phyloP scores from a whole-genome alignment of 2,329 filamentous ascomycete species.

The Colletotrichum cordylinicola region DNA sequence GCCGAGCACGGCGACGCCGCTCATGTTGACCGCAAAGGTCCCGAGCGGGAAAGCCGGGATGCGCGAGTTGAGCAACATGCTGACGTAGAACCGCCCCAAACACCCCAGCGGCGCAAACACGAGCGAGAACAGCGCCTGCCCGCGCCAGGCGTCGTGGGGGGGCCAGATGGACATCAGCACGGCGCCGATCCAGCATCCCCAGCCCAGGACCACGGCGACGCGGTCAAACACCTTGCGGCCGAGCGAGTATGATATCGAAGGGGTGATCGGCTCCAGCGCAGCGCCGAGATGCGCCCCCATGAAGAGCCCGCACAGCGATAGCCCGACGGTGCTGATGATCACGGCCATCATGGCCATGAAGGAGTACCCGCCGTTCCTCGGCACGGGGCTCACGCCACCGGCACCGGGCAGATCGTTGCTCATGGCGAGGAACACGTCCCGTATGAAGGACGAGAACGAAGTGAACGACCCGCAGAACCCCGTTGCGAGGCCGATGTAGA shows the following conservation, averaged over 20 bases:
- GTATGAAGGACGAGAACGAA: conserved; percentile 85
- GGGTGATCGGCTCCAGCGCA: conserved; percentile 61
- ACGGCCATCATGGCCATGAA: conserved; percentile 83
- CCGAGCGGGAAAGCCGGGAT: conserved; percentile 78
- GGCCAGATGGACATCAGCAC: conserved; percentile 75
- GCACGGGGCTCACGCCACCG: conserved; percentile 35
- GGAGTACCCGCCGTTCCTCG: conserved; percentile 76
- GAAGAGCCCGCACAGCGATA: conserved; percentile 74
- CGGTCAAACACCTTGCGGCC: conserved; percentile 70
- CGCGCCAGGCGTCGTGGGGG: conserved; percentile 77
- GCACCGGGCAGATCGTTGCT: conserved; percentile 69
- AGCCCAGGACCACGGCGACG: conserved; percentile 67
- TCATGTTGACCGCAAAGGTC: conserved; percentile 82
- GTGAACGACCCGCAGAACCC: conserved; percentile 92
- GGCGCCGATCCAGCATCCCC: conserved; percentile 79
- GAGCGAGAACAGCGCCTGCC: conserved; percentile 75
- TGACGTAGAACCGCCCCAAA: conserved; percentile 75
- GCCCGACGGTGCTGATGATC: conserved; percentile 71
- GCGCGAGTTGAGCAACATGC: conserved; percentile 72
- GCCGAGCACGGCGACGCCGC: conserved; percentile 76
- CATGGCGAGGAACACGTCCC: conserved; percentile 79
- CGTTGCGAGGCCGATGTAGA: conserved; percentile 86
- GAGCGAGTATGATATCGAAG: conserved; percentile 63
- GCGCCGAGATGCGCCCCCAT: conserved; percentile 79
- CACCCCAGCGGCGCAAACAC: conserved; percentile 86